These are phyloP conservation scores for bread wheat (Triticum aestivum) DNA, from an alignment of 176 grass and related monocot species.

Conservation along the genomic window IWGSC_CS_RefSeq_v2.1 NC_057804.1:30293103-30293602, in stretches of 20 bases:
- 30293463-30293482: too few relatives aligned
- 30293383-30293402: constrained; percentile 56
- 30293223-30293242: neutral
- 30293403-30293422: neutral
- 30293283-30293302: constrained; percentile 50
- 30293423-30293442: neutral
- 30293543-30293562: too few relatives aligned
- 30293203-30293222: too few relatives aligned
- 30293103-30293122: constrained; percentile 60
- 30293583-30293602: too few relatives aligned
- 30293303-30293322: constrained; percentile 60
- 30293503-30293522: too few relatives aligned
- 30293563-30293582: too few relatives aligned
- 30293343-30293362: constrained; percentile 65
- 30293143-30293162: constrained; percentile 82
- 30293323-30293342: constrained; percentile 74
- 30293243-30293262: neutral
- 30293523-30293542: too few relatives aligned
- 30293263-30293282: constrained; percentile 18
- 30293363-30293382: constrained; percentile 77
- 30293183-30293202: too few relatives aligned
- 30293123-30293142: constrained; percentile 88
- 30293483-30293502: too few relatives aligned
- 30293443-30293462: neutral
- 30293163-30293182: constrained; percentile 54